Base-by-base conservation (phyloP, 352 stramenopile species). In the Phytophthora multivora region DNA sequence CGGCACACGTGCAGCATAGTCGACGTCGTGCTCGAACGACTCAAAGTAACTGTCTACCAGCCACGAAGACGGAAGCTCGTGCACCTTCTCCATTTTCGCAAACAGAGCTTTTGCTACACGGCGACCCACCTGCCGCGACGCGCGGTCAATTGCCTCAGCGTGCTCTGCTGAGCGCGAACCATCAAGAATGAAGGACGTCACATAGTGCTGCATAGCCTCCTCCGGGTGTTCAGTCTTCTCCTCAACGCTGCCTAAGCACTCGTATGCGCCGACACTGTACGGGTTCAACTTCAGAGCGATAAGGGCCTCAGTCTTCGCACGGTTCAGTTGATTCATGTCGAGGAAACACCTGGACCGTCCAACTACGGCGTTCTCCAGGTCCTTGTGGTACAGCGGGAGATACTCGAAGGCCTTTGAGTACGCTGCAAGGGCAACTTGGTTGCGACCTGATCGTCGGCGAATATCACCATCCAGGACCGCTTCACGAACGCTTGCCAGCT, bases 1-100 rank as follows among this genome's bases (percentile, higher is more conserved):
- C 9, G 83, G 71, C 11, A 92, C 59, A 26, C 79, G 71, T 7
- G 78, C 70, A 18, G 71, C 70, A 46, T 85, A 75, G 57, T 95
- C 85, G 8, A 71, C 72, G 45, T 95, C 86, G 48, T 92, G 83
- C 62, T 90, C 82, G 31, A 95, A 93, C 28, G 83, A 83, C 40
- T 91, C 81, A 63, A 95, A 93, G 71, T 95, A 95, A 67, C 86
- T 95, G 8, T 89, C 58, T 30, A 93, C 83, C 23, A 95, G 75
- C 86, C 85, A 95, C 15, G 68, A 51, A 11, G 84, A 89, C 26
- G 85, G 86, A 9, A 93, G 67, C n/a, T 90, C 79, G 55, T 90
- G 84, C 21, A 83, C 66, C 60, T 84, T 79, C 33, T 87, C 69
- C 81, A 93, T 92, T 12, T 73, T 69, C 4, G 72, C 73, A 51